phyloP scores from a whole-genome alignment of 306 rosid species.

The Prunus mira region DNA sequence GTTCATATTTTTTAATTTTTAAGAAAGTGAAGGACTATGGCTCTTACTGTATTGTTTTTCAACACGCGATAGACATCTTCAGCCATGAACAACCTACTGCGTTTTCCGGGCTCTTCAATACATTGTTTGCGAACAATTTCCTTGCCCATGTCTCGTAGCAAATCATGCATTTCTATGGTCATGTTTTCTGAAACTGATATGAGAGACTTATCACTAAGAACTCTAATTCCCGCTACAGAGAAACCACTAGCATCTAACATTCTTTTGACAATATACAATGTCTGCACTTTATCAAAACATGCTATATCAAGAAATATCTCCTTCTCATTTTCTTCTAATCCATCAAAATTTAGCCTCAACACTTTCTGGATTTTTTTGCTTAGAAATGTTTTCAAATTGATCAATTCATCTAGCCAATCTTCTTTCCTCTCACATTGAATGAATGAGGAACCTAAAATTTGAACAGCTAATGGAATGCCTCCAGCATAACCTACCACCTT shows the following conservation, averaged over 20 bases:
- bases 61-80: constrained; percentile 26
- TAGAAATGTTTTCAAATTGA: not conserved
- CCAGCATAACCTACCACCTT: constrained; percentile 1
- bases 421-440: not conserved
- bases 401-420: not conserved
- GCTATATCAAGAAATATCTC: constrained; percentile 25
- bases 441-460: not conserved
- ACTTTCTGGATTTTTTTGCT: not conserved
- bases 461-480: constrained; percentile 4
- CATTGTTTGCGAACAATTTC: constrained; percentile 22
- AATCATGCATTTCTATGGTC: constrained; percentile 25
- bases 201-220: constrained; percentile 34
- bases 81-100: constrained; percentile 8
- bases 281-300: constrained; percentile 42
- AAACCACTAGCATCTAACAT: constrained; percentile 18
- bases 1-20: no score
- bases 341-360: constrained; percentile 18
- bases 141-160: constrained; percentile 33
- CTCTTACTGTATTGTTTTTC: constrained; percentile 11
- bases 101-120: not conserved
- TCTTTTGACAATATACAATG: not conserved
- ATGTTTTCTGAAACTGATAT: constrained; percentile 4
- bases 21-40: not conserved
- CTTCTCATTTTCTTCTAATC: constrained; percentile 16
- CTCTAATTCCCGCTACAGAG: constrained; percentile 27